Percentiles rank a stretch among this genome's conserved stretches.
These are phyloP conservation scores for Sphagnum fallax DNA, from an alignment of 228 moss, liverwort and hornwort genomes.

Conservation along the genomic window DNA sequence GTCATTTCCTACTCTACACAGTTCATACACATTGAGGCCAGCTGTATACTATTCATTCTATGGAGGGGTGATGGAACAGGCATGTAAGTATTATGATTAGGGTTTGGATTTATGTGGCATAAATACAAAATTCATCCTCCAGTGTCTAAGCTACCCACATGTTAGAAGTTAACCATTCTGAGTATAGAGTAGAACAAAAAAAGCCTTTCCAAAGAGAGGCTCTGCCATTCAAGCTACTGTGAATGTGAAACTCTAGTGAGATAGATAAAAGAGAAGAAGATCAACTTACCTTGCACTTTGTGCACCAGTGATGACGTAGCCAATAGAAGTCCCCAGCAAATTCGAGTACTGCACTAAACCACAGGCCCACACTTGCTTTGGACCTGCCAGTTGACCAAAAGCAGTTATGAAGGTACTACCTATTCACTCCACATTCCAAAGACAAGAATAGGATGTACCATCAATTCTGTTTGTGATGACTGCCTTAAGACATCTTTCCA, in stretches of 20 bases:
- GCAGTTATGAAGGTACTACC: neutral
- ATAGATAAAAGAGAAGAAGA: neutral
- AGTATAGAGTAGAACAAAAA: neutral
- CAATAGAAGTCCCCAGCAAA: constrained; percentile 65
- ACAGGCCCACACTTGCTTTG: constrained; percentile 40
- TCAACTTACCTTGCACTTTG: constrained; percentile 75
- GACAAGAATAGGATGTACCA: too few species aligned
- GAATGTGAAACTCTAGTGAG: too few species aligned
- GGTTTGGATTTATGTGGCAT: too few species aligned
- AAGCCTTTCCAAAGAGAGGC: neutral
- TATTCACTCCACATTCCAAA: neutral
- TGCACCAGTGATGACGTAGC: constrained; percentile 67
- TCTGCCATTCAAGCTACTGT: too few species aligned
- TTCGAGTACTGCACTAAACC: constrained; percentile 68
- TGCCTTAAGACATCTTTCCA: neutral
- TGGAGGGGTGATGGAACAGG: too few species aligned
- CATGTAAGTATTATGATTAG: too few species aligned
- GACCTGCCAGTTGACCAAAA: constrained; percentile 12
- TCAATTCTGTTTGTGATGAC: too few species aligned
- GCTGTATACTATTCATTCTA: too few species aligned
- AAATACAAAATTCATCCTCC: too few species aligned
- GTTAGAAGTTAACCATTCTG: neutral
- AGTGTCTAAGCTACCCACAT: neutral
- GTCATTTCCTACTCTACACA: too few species aligned
- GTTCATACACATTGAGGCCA: too few species aligned